A percentile compares a stretch with the other conserved stretches of the same genome.
Evolutionary conservation across 192 early-diverging fungal genomes (phyloP).

Genomic region (Radiomyces spectabilis): DNA sequence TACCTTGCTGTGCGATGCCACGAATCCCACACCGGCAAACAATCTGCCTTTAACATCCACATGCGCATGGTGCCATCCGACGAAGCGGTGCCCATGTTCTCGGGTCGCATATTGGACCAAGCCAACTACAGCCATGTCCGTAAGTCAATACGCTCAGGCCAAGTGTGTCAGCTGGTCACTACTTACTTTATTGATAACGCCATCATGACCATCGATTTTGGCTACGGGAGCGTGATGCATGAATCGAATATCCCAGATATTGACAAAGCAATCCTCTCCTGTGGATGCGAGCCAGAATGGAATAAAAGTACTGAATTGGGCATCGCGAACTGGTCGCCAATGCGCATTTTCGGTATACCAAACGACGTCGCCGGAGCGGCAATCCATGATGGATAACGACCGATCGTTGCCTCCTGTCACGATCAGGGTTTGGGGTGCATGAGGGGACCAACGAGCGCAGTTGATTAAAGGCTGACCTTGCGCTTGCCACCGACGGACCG

Average conservation of each 20-base stretch:
- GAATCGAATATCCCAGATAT: slow-evolving; percentile 25
- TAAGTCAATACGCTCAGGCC: too few species aligned
- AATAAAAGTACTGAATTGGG: slow-evolving; percentile 23
- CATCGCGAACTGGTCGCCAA: slow-evolving; percentile 1
- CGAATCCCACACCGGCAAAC: slow-evolving; percentile 12
- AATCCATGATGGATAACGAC: slow-evolving; percentile 28
- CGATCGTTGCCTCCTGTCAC: slow-evolving; percentile 6
- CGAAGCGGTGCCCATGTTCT: slow-evolving; percentile 7
- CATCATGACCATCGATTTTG: slow-evolving; percentile 15
- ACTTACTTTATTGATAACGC: too few species aligned
- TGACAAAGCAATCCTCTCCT: slow-evolving; percentile 20
- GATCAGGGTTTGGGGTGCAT: slow-evolving; percentile 20
- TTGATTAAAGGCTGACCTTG: background rate
- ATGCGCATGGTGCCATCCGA: slow-evolving; percentile 10
- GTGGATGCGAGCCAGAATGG: slow-evolving; percentile 26
- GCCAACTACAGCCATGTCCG: background rate
- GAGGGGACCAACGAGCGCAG: slow-evolving; percentile 15
- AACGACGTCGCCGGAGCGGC: slow-evolving; percentile 28
- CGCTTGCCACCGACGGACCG: background rate
- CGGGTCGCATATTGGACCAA: slow-evolving; percentile 19
- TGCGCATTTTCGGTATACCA: slow-evolving; percentile 7
- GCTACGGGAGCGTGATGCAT: slow-evolving; percentile 7
- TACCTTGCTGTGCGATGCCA: background rate
- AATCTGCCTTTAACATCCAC: slow-evolving; percentile 6
- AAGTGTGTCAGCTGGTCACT: too few species aligned